A percentile compares a stretch with the other conserved stretches of the same genome.
Evolutionary conservation across 208 protist species (phyloP).

Genomic region (Acanthamoeba royreba): DNA sequence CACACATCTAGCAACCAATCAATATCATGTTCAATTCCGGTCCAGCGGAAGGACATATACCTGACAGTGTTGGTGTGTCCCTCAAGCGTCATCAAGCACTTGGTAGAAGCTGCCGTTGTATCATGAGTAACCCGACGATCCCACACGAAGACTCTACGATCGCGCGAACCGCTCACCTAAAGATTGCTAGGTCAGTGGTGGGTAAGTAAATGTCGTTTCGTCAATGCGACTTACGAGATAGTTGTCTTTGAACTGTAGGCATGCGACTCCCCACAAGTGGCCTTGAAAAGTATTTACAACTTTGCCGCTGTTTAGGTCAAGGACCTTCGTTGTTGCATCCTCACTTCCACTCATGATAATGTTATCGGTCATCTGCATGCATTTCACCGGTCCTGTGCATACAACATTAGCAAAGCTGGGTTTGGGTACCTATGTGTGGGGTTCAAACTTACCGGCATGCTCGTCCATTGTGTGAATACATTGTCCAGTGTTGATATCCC

Average conservation of each 20-base stretch:
- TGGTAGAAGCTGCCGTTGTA: neutral
- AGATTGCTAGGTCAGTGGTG: neutral
- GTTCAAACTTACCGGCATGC: neutral
- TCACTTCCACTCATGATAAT: neutral
- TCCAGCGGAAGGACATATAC: neutral
- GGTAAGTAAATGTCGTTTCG: neutral
- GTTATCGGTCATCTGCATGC: constrained; percentile 31
- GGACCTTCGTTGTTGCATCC: neutral
- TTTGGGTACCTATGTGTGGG: neutral
- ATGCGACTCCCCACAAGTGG: neutral
- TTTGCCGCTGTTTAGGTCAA: neutral
- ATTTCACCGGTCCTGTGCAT: neutral
- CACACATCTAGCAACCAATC: neutral
- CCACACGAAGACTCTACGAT: neutral
- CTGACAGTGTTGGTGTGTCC: neutral
- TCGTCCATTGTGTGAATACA: neutral
- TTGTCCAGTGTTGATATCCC: neutral
- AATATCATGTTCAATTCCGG: neutral
- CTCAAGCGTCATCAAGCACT: neutral
- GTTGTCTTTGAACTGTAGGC: neutral
- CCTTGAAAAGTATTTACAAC: neutral
- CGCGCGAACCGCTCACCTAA: neutral
- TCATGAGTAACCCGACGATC: neutral
- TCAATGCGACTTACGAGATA: neutral
- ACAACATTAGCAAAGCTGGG: neutral